These are phyloP conservation scores for Lachnellula cervina DNA, from an alignment of 2,329 filamentous ascomycete species.

Conservation along the genomic window DNA sequence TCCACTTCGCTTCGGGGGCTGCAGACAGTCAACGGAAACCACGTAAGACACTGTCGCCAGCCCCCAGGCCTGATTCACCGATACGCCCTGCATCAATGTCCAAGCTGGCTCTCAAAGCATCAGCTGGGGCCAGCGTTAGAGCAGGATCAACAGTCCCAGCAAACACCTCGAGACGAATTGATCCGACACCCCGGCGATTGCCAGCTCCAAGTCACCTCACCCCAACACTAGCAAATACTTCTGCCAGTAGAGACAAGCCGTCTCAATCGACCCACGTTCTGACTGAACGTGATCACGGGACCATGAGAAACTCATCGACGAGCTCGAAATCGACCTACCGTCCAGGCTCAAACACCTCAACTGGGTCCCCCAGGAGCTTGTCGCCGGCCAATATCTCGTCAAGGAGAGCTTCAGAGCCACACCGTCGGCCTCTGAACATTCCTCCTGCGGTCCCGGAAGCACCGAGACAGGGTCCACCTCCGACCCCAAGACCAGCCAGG, in stretches of 20 bases:
- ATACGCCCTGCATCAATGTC: background rate
- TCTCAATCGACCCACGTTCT: background rate
- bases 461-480: conserved; percentile 5
- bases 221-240: background rate
- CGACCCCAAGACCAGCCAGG: conserved; percentile 6
- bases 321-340: background rate
- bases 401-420: background rate
- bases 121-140: background rate
- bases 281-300: background rate
- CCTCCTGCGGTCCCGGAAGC: conserved; percentile 1
- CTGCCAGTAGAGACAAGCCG: background rate
- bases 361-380: background rate
- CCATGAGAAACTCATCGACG: background rate
- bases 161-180: conserved; percentile 5
- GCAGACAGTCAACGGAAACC: conserved; percentile 12
- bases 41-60: background rate
- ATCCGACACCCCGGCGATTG: background rate
- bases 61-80: background rate
- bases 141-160: background rate
- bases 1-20: conserved; percentile 17
- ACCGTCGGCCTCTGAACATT: background rate
- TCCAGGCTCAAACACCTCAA: background rate
- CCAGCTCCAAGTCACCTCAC: background rate
- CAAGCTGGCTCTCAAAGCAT: background rate
- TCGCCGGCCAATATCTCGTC: background rate